Evolutionary conservation across 805 yeast genomes (phyloP).

Genomic region (Starmera dryadoides): DNA sequence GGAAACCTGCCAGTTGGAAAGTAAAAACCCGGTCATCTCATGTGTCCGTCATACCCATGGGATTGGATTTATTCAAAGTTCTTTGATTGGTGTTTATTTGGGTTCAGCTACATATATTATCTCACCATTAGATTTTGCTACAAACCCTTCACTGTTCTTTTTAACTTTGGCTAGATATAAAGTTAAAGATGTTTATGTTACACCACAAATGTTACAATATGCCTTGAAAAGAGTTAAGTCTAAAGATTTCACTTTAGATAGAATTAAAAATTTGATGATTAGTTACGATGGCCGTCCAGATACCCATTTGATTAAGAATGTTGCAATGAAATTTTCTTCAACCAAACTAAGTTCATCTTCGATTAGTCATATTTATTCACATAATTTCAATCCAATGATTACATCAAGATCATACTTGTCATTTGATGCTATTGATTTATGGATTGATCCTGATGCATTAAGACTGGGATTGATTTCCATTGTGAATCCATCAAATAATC

Average conservation of each 20-base stretch:
- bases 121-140: conserved; percentile 70
- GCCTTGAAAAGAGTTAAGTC: conserved; percentile 57
- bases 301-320: conserved; percentile 44
- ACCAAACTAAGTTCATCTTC: conserved; percentile 63
- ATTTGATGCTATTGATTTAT: conserved; percentile 80
- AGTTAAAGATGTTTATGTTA: conserved; percentile 80
- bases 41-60: conserved; percentile 83
- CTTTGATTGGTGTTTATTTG: conserved; percentile 72
- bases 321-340: conserved; percentile 55
- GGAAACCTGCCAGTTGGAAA: conserved; percentile 81
- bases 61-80: conserved; percentile 83
- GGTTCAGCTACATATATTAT: conserved; percentile 83
- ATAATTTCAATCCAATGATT: conserved; percentile 74
- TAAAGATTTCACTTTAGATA: conserved; percentile 44
- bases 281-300: conserved; percentile 73
- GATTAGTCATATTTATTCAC: conserved; percentile 71
- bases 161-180: conserved; percentile 65
- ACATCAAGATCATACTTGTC: conserved; percentile 82
- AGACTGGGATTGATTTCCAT: conserved; percentile 83
- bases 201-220: conserved; percentile 75
- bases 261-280: conserved; percentile 76
- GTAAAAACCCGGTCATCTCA: conserved; percentile 69
- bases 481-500: conserved; percentile 65
- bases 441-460: conserved; percentile 80
- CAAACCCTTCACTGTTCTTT: conserved; percentile 66